Evolutionary conservation across 306 rosid genomes (phyloP).

Genomic region (Delonix regia): DNA sequence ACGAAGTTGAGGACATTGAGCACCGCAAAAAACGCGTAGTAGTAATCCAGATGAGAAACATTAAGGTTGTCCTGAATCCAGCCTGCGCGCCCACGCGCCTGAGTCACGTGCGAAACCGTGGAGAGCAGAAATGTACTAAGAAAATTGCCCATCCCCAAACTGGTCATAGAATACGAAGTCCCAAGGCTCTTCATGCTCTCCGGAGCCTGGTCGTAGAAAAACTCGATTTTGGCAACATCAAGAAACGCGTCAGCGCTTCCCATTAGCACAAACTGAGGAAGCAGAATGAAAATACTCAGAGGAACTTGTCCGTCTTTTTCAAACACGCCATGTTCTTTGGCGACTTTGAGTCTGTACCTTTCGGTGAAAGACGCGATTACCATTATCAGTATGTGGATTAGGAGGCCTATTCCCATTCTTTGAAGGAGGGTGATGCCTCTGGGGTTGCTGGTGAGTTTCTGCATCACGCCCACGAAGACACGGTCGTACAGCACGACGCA

Average conservation of each 20-base stretch:
- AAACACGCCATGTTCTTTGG: conserved; percentile 42
- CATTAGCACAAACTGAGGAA: conserved; percentile 74
- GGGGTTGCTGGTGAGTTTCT: conserved; percentile 61
- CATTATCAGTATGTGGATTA: conserved; percentile 60
- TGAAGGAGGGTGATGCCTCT: conserved; percentile 83
- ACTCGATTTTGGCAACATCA: conserved; percentile 83
- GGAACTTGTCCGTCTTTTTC: conserved; percentile 54
- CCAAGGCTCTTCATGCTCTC: conserved; percentile 88
- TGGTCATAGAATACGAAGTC: conserved; percentile 67
- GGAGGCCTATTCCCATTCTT: conserved; percentile 74
- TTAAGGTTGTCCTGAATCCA: conserved; percentile 83
- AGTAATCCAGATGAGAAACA: conserved; percentile 71
- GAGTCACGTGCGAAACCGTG: conserved; percentile 55
- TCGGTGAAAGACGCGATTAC: conserved; percentile 58
- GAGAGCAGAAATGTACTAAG: conserved; percentile 66
- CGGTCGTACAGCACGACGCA: conserved; percentile 70
- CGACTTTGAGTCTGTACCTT: conserved; percentile 55
- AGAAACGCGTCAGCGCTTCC: conserved; percentile 78
- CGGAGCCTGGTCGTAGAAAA: conserved; percentile 88
- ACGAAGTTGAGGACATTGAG: conserved; percentile 60
- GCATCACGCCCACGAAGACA: conserved; percentile 52
- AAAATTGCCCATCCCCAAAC: conserved; percentile 73
- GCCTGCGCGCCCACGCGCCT: conserved; percentile 50
- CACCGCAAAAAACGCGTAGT: conserved; percentile 63
- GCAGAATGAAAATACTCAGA: conserved; percentile 67